These are phyloP conservation scores for Phytophthora hybrid DNA, from an alignment of 352 stramenopile species.

Conservation along the genomic window DNA sequence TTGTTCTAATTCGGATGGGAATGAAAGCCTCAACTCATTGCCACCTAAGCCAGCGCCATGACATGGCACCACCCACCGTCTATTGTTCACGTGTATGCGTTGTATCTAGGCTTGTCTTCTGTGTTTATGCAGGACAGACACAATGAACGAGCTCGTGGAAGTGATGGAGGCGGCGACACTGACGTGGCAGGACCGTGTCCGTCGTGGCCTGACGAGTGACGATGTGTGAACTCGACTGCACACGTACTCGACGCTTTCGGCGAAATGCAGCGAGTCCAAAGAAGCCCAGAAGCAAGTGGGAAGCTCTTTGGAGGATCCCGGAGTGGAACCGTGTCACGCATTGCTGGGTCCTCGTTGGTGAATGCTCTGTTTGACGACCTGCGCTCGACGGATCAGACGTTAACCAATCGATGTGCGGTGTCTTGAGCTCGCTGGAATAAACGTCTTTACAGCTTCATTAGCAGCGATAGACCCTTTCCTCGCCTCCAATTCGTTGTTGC, in stretches of 20 bases:
- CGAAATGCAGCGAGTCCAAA: constrained; percentile 51
- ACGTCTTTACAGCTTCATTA: no score
- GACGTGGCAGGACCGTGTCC: constrained; percentile 27
- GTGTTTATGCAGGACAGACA: neutral
- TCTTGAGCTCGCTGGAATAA: no score
- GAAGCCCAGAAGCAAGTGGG: constrained; percentile 51
- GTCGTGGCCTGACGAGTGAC: constrained; percentile 30
- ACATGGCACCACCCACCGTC: no score
- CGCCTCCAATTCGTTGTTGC: no score
- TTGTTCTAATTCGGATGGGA: constrained; percentile 33
- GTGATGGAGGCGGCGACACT: neutral
- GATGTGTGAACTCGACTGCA: constrained; percentile 44
- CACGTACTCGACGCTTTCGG: constrained; percentile 42
- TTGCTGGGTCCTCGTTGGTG: neutral
- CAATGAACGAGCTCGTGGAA: neutral
- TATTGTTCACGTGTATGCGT: constrained; percentile 22
- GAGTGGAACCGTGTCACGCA: constrained; percentile 1
- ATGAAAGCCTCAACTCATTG: constrained; percentile 9
- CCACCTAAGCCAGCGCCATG: no score
- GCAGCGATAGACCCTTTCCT: no score
- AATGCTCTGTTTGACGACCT: constrained; percentile 49
- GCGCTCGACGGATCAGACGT: constrained; percentile 43
- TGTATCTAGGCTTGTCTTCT: no score
- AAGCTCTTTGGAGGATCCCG: constrained; percentile 44
- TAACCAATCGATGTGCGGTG: no score